Base-by-base conservation (phyloP, 345 rosid genomes). In the Sonneratia caseolaris region DNA sequence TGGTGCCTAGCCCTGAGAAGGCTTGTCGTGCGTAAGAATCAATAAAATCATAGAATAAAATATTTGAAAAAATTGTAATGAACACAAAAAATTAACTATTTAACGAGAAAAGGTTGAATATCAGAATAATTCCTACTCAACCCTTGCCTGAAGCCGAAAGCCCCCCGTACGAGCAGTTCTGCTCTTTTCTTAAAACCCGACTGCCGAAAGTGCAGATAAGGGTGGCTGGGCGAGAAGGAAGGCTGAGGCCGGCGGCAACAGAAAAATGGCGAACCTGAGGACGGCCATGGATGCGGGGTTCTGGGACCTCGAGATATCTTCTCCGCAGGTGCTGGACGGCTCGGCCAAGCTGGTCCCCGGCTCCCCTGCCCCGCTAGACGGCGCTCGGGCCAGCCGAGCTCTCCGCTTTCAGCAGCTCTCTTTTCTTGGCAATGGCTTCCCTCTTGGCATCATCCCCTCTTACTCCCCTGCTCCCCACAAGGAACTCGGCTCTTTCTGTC, bases 361-460 rank as follows among this genome's bases (percentile, higher is more conserved):
- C 1, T 82, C 86, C 55, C 87, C 96, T 0, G 83, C 85, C 55
- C 97, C 94, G 0, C 65, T 85, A 11, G 97, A 89, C 83, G 92
- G 79, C 35, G 72, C 88, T 62, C 79, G 89, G 71, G 89, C 93
- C 70, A 83, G 94, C 82, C 82, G 86, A 35, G 86, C 82, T 68
- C 92, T 89, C 77, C 82, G 98, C 71, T 82, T 91, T 81, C 98
- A 93, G 69, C 98, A 93, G 74, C 89, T 93, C 73, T 86, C 97
- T 55, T n/a, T 91, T 10, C 73, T 91, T 35, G 75, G 84, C 10
- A 77, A 81, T 70, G 98, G 93, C 13, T 84, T 93, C 71, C 98
- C 97, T 70, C 77, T 93, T 9, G 96, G 96, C 55, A 77, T 91
- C 77, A 83, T 93, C 38, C 98, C 98, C 37, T 83, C 97, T 37